Evolutionary conservation across 768 basidiomycete species (phyloP).

Genomic region (Sarcomyxa edulis): DNA sequence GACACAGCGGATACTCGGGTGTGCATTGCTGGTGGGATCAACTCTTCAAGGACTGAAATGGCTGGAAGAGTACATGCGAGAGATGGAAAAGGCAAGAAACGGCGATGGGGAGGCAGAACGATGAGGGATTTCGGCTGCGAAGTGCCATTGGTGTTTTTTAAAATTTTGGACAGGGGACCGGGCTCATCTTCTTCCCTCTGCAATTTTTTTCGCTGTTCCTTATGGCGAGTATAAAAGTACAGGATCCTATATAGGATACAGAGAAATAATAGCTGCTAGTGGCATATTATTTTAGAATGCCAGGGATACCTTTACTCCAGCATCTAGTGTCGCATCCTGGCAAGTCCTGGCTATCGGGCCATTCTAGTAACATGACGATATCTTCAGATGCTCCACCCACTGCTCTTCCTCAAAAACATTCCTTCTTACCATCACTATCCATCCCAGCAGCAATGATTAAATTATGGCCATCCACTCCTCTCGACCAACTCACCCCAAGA

Average conservation of each 20-base stretch:
- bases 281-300: too few species aligned
- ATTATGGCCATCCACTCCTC: slow-evolving; percentile 45
- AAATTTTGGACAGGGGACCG: too few species aligned
- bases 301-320: too few species aligned
- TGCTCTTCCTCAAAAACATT: slow-evolving; percentile 8
- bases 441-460: slow-evolving; percentile 5
- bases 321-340: too few species aligned
- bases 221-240: too few species aligned
- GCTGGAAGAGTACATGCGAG: slow-evolving; percentile 23
- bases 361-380: too few species aligned
- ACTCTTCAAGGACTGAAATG: slow-evolving; percentile 43
- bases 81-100: slow-evolving; percentile 16
- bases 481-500: slow-evolving; percentile 60
- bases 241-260: too few species aligned
- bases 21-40: slow-evolving; percentile 57
- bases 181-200: too few species aligned
- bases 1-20: slow-evolving; percentile 37
- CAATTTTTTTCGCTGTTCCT: too few species aligned
- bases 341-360: too few species aligned
- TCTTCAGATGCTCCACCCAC: slow-evolving; percentile 1
- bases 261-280: too few species aligned
- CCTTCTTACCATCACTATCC: slow-evolving; percentile 1
- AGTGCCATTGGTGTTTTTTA: too few species aligned
- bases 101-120: slow-evolving; percentile 13
- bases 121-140: slow-evolving; percentile 3